Conservation (phyloP, 805 yeast genomes). For the Lachancea cidri region DNA sequence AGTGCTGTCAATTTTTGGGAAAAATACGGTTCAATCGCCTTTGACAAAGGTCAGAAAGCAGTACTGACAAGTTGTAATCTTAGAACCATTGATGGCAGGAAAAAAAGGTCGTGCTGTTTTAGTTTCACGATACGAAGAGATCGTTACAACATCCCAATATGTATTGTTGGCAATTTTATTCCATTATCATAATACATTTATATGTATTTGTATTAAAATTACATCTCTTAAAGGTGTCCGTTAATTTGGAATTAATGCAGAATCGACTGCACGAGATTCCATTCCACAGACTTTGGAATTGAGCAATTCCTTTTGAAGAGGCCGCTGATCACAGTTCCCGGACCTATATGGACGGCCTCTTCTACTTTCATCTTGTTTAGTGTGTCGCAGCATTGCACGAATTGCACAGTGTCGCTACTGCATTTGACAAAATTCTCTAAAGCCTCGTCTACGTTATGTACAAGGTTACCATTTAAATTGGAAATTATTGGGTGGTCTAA, state of each 20-base stretch:
- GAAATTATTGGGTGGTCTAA: constrained; percentile 29
- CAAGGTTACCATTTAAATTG: constrained; percentile 28
- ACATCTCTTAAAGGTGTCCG: neutral
- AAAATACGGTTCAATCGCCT: constrained; percentile 92
- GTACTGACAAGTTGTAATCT: constrained; percentile 88
- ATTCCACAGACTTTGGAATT: constrained; percentile 1
- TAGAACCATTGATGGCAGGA: constrained; percentile 74
- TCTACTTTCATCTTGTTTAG: constrained; percentile 14
- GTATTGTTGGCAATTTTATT: constrained; percentile 92
- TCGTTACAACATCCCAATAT: constrained; percentile 89
- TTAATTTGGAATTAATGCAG: too few species aligned
- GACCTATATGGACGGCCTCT: constrained; percentile 29
- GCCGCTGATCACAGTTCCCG: constrained; percentile 29
- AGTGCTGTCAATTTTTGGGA: constrained; percentile 98
- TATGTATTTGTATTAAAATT: neutral
- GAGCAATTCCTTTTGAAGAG: constrained; percentile 27
- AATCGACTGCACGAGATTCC: constrained; percentile 2
- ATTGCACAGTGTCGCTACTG: constrained; percentile 31
- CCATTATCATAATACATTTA: constrained; percentile 45
- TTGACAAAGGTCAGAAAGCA: constrained; percentile 93
- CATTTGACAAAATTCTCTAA: constrained; percentile 31
- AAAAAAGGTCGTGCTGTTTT: constrained; percentile 82
- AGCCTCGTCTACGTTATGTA: constrained; percentile 25
- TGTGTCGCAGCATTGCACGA: constrained; percentile 30
- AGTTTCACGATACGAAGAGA: constrained; percentile 92